Base-by-base conservation (phyloP, 257 asterid genomes). In the Plantago ovata region DNA sequence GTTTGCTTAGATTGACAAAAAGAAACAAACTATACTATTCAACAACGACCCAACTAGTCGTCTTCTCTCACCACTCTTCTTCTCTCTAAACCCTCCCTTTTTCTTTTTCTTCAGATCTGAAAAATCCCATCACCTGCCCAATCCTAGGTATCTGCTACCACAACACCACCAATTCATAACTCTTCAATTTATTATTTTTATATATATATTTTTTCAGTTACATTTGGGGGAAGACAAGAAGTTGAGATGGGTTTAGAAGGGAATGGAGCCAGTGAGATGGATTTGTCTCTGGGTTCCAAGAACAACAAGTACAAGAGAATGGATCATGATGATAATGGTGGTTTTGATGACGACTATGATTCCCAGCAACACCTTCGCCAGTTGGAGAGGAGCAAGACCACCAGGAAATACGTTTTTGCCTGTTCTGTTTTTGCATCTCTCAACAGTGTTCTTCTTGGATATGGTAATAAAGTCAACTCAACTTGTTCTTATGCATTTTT, bases 401-500 rank as follows among this genome's bases (percentile, higher is more conserved):
- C 94, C 0, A 70, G 85, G 73, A 92, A 80, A 63, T 92, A 81
- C 69, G 96, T 91, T 20, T 72, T 78, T 71, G 96, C 96, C 69
- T 91, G 98, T 53, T 94, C 98, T 72, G 88, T 88, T 57, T 92
- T 92, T 67, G 98, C 98, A 38, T 92, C 96, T 56, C 94, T 92
- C 51, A 92, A 87, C 68, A 83, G 77, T 68, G 96, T 85, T 51
- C 96, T 92, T 52, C 94, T 92, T 66, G 98, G 98, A 38, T 92
- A 92, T 68, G 98, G 98, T 81, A 78, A 68, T 56, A 1, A 3
- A 9, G 45, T 12, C 32, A 11, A 18, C 60, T 10, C 36, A 32
- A 4, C 16, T 56, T 2, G 3, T 3, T 15, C 32, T 53, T 8
- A n/a, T 4, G 13, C 12, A 32, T 54, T 15, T 10, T 6, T 53